A percentile compares a stretch with the other conserved stretches of the same genome.
These are phyloP conservation scores for Fraxinus latifolia DNA, from an alignment of 305 asterid genomes.

Conservation along the genomic window DNA sequence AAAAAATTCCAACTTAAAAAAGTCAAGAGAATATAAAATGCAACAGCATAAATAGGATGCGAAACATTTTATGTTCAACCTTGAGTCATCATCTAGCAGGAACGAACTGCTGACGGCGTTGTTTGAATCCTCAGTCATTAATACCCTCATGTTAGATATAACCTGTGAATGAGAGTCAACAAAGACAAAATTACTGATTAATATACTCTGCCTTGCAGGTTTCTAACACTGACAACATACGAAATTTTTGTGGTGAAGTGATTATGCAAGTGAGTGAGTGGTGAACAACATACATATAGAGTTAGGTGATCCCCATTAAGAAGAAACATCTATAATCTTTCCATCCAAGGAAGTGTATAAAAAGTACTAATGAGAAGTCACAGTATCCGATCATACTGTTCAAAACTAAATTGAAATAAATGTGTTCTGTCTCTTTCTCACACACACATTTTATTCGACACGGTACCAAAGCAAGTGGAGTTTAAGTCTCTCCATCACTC, in stretches of 20 bases:
- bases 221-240: neutral
- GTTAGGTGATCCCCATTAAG: neutral
- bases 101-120: slow-evolving; percentile 59
- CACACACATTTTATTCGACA: neutral
- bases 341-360: neutral
- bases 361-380: neutral
- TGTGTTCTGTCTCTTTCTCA: neutral
- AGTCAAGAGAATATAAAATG: slow-evolving; percentile 4
- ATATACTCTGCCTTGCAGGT: neutral
- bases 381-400: neutral
- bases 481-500: neutral
- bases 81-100: slow-evolving; percentile 43
- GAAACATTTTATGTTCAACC: slow-evolving; percentile 45
- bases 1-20: neutral
- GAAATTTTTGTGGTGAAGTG: neutral
- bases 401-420: neutral
- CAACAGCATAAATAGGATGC: slow-evolving; percentile 6
- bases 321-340: neutral
- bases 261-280: neutral
- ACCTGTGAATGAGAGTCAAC: slow-evolving; percentile 44
- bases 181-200: slow-evolving; percentile 7
- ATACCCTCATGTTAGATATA: slow-evolving; percentile 44
- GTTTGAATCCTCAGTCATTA: slow-evolving; percentile 60
- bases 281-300: neutral
- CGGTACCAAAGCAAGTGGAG: neutral